Base-by-base conservation (phyloP, 345 rosid species). In the Brassica rapa region DNA sequence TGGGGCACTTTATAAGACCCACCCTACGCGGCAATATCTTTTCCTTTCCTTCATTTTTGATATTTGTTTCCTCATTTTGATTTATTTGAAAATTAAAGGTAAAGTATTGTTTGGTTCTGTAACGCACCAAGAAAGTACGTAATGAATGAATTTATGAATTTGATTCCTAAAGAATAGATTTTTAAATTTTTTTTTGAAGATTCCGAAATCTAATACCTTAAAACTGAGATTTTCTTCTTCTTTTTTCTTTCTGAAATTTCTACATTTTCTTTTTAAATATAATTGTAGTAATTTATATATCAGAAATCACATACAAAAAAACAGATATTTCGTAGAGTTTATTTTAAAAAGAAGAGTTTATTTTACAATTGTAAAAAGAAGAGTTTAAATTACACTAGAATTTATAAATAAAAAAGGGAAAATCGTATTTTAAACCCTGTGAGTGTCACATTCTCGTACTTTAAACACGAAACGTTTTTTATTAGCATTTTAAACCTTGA, bases 11-110 rank as follows among this genome's bases (percentile, higher is more conserved):
- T 68, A 66, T 53, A 68, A 6, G 3, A 30, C 64, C 29, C 62
- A 57, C 74, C 74, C 39, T 30, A 73, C 66, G 55, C 70, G 70
- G 59, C 62, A 64, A 64, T 64, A 21, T 63, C 16, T 32, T 25
- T 74, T 12, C 8, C 57, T 57, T 49, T 55, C 49, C 32, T 2
- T 16, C 37, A 9, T 10, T 3, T 2, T 11, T 6, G 6, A 2
- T 21, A 66, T 19, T n/a, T n/a, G 11, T 27, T 61, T 27, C 39
- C 12, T 72, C 4, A 61, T 24, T 30, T 62, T 15, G 9, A 37
- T 51, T 37, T 41, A 62, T 24, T 61, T 39, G 1, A 4, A 37
- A 60, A 59, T 4, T 46, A 57, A 9, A 21, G 4, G 3, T 8
- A 39, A 33, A n/a, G 39, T 35, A 2, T 3, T 59, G 56, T 59